phyloP scores from a whole-genome alignment of 192 early-diverging fungal species.

The Rhizophagus clarus region DNA sequence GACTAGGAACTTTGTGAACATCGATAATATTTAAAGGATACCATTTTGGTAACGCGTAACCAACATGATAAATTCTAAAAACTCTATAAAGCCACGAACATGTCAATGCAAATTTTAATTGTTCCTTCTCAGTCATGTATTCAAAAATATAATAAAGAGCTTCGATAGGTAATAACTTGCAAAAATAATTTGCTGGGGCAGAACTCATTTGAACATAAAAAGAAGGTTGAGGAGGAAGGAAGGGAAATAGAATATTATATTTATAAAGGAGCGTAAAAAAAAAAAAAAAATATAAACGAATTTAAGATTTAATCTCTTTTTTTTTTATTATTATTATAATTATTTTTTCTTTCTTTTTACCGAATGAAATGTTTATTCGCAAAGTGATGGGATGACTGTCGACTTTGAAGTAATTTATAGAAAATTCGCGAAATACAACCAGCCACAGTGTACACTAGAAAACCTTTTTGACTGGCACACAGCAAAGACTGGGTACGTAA shows the following conservation, averaged over 20 bases:
- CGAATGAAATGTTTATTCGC: too few species aligned
- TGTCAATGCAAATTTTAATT: constrained; percentile 11
- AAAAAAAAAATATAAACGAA: too few species aligned
- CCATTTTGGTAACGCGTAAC: constrained; percentile 10
- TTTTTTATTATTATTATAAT: too few species aligned
- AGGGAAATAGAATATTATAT: neutral
- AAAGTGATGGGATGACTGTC: too few species aligned
- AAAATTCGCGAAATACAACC: too few species aligned
- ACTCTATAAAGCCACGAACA: constrained; percentile 10
- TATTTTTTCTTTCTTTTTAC: too few species aligned
- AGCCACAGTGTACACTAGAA: too few species aligned
- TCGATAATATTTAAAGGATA: neutral
- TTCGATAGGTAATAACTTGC: neutral
- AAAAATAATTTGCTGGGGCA: neutral
- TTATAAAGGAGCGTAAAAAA: neutral
- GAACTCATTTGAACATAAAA: neutral
- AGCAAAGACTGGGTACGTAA: too few species aligned
- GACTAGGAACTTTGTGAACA: too few species aligned
- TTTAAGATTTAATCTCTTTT: too few species aligned
- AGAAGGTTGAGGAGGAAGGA: neutral
- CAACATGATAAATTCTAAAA: constrained; percentile 18
- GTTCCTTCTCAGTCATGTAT: neutral
- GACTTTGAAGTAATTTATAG: too few species aligned
- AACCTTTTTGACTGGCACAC: too few species aligned
- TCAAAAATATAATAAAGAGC: constrained; percentile 18